Base-by-base conservation (phyloP, 1,284 basidiomycete genomes). In the Melampsora abietis-canadensis region DNA sequence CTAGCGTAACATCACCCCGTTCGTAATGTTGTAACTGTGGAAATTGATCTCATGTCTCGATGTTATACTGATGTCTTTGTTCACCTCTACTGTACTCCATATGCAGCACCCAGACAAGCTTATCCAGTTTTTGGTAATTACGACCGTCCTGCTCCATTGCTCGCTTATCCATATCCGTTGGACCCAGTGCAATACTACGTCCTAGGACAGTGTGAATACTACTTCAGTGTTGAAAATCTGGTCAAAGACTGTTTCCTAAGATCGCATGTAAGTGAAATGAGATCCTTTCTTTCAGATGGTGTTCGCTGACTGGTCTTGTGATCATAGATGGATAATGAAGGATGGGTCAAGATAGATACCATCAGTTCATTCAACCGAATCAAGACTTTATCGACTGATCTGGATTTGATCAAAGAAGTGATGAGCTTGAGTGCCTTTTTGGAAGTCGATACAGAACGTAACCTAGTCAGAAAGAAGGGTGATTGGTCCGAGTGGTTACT, bases 321-420 rank as follows among this genome's bases (percentile, higher is more conserved):
- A 14, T 31, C 34, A 24, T 78, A 95, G 92, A 94, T 96, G 93
- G 92, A 95, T 80, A 85, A 87, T 2, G 85, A 87, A 76, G 93
- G 93, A 19, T 96, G 92, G 92, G 89, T 96, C 70, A 87, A 89
- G 24, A 89, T 94, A 59, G 78, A 86, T 12, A 84, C 92, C 73
- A 86, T 96, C 73, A 90, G 90, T 4, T 90, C 90, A 12, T 96
- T 95, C 85, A 92, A 91, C 79, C 89, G 93, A 57, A 87, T 95
- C 76, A 87, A 85, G 79, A 85, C 85, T 70, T 82, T 94, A 75
- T 91, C 91, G 6, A 81, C 82, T 61, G 89, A 93, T 78, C 78
- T 85, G 14, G 82, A 86, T 47, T 82, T 91, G 61, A 89, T 95
- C 46, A 84, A 84, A 69, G 90, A 92, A 59, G 88, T 90, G 14